Evolutionary conservation across 1,284 basidiomycete genomes (phyloP).

Genomic region (Irpex sp.): DNA sequence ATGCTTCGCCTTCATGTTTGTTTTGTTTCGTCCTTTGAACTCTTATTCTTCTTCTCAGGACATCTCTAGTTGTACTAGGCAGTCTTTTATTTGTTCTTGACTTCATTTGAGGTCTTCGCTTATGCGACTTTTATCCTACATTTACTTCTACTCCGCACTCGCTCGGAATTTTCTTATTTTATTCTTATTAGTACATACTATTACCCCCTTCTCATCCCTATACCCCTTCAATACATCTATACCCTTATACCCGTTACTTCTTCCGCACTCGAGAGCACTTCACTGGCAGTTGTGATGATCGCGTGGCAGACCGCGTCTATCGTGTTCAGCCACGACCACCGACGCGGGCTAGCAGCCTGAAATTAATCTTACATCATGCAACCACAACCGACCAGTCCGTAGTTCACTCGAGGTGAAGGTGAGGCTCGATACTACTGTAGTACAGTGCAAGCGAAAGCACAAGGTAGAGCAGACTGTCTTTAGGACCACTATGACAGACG

Average conservation of each 20-base stretch:
- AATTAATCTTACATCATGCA: not conserved
- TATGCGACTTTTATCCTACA: not conserved
- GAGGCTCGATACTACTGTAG: not conserved
- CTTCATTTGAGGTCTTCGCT: not conserved
- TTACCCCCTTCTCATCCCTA: not conserved
- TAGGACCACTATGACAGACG: conserved; percentile 8
- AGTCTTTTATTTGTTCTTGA: conserved; percentile 3
- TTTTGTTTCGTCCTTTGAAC: conserved; percentile 9
- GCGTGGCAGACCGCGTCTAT: conserved; percentile 12
- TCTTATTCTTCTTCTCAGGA: conserved; percentile 16
- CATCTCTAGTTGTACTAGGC: conserved; percentile 25
- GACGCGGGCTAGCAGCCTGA: not conserved
- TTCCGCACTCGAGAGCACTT: not conserved
- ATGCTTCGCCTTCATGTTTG: conserved; percentile 1
- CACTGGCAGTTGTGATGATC: not conserved
- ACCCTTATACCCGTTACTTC: not conserved
- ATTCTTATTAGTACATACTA: conserved; percentile 3
- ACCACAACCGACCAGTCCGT: conserved; percentile 13
- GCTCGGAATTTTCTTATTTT: not conserved
- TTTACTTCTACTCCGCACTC: not conserved
- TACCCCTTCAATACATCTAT: conserved; percentile 1
- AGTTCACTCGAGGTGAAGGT: conserved; percentile 2
- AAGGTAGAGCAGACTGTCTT: not conserved
- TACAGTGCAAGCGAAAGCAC: not conserved
- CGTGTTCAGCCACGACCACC: too few relatives aligned